Evolutionary conservation across 371 early-diverging fungal species (phyloP).

Genomic region (Mucor plumbeus): DNA sequence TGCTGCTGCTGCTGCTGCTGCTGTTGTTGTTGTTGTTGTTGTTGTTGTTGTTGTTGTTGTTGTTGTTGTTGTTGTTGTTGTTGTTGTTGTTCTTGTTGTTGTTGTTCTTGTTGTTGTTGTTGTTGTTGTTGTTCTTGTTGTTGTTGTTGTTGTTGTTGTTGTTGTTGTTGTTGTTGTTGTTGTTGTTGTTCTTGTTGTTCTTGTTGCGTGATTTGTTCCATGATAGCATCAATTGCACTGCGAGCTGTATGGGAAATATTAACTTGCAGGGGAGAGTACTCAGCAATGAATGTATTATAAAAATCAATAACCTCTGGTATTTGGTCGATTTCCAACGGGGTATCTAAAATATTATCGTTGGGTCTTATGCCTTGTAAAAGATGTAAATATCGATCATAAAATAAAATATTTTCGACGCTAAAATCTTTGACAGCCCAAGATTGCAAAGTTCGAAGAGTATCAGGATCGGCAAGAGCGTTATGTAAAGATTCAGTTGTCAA

Average conservation of each 20-base stretch:
- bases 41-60: background rate
- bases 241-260: slow-evolving; percentile 41
- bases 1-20: too few relatives aligned
- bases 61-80: too few relatives aligned
- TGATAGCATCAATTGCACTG: slow-evolving; percentile 14
- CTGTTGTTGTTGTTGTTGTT: too few relatives aligned
- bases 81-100: background rate
- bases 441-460: slow-evolving; percentile 19
- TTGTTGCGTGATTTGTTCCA: background rate
- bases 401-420: slow-evolving; percentile 44
- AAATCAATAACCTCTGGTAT: slow-evolving; percentile 30
- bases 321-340: background rate
- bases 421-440: slow-evolving; percentile 46
- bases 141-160: background rate
- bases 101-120: background rate
- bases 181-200: background rate
- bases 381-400: slow-evolving; percentile 37
- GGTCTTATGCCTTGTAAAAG: background rate
- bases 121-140: background rate
- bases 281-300: slow-evolving; percentile 39
- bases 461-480: slow-evolving; percentile 22
- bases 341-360: background rate
- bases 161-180: too few relatives aligned
- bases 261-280: slow-evolving; percentile 46
- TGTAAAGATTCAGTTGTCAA: slow-evolving; percentile 27